A percentile compares a stretch with the other conserved stretches of the same genome.
phyloP scores from a whole-genome alignment of 2,329 filamentous ascomycete genomes.

The Plenodomus tracheiphilus region DNA sequence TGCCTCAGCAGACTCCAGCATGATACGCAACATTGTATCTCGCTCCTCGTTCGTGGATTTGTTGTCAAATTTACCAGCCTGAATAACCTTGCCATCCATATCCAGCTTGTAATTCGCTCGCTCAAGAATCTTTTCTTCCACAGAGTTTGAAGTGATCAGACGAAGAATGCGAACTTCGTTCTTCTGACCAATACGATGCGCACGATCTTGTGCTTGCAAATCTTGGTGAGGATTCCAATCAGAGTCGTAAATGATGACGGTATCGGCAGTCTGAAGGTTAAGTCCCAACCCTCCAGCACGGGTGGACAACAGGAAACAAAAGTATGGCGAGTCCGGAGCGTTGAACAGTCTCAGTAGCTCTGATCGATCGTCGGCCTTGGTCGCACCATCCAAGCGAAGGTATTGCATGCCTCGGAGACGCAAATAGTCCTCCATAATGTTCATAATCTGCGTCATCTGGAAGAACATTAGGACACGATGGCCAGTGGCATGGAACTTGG shows the following conservation, averaged over 20 bases:
- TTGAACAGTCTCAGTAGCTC: conserved; percentile 90
- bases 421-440: conserved; percentile 99
- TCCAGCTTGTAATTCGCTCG: conserved; percentile 97
- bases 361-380: conserved; percentile 95
- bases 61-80: conserved; percentile 98
- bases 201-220: conserved; percentile 98
- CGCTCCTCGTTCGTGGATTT: conserved; percentile 98
- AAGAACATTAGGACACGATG: conserved; percentile 99
- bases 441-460: conserved; percentile 99
- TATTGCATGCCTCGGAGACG: conserved; percentile 82
- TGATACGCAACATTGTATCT: conserved; percentile 91
- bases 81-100: conserved; percentile 99
- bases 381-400: conserved; percentile 91
- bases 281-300: conserved; percentile 97
- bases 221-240: conserved; percentile 99
- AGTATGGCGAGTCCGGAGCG: conserved; percentile 84
- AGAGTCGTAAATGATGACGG: conserved; percentile 98
- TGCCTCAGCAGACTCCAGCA: conserved; percentile 78
- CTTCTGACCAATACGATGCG: conserved; percentile 99
- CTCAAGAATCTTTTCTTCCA: conserved; percentile 98
- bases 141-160: conserved; percentile 93
- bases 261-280: conserved; percentile 96
- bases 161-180: conserved; percentile 97
- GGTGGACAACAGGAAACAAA: conserved; percentile 97
- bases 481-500: conserved; percentile 87